Evolutionary conservation across 495 filamentous ascomycete species (phyloP).

Genomic region (Podospora australis): DNA sequence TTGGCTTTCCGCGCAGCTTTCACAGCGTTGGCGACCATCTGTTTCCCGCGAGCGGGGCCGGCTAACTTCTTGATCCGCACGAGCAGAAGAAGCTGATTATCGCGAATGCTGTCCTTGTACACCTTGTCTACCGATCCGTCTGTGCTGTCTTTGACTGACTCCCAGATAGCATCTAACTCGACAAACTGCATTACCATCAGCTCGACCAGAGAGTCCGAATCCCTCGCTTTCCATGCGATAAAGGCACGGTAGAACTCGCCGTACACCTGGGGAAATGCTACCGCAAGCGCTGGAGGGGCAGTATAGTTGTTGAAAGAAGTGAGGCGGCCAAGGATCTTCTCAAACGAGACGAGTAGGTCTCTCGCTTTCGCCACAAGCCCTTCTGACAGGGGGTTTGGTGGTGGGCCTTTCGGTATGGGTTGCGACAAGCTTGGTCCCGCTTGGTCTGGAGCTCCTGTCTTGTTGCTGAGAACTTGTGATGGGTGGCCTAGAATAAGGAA

Average conservation of each 20-base stretch:
- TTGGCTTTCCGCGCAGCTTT: conserved; percentile 68
- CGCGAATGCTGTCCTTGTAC: conserved; percentile 85
- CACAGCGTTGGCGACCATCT: conserved; percentile 75
- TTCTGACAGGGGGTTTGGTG: conserved; percentile 54
- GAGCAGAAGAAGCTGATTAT: conserved; percentile 86
- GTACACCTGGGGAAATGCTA: conserved; percentile 62
- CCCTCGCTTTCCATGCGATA: conserved; percentile 88
- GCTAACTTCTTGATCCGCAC: conserved; percentile 85
- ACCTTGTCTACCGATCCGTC: conserved; percentile 81
- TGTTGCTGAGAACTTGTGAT: conserved; percentile 77
- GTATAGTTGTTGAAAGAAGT: conserved; percentile 47
- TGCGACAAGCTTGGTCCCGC: conserved; percentile 47
- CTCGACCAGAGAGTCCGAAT: conserved; percentile 81
- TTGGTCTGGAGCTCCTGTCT: conserved; percentile 62
- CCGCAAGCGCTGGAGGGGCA: conserved; percentile 52
- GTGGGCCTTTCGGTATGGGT: conserved; percentile 44
- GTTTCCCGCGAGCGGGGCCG: conserved; percentile 72
- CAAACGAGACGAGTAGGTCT: conserved; percentile 76
- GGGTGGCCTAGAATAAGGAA: conserved; percentile 92
- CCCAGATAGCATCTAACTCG: conserved; percentile 91
- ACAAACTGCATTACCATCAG: conserved; percentile 96
- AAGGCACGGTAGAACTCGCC: conserved; percentile 85
- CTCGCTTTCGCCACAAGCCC: conserved; percentile 84
- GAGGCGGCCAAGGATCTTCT: conserved; percentile 60
- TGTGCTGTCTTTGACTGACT: conserved; percentile 86